Base-by-base conservation (phyloP, 1,284 basidiomycete species). In the Golubevia sp. region DNA sequence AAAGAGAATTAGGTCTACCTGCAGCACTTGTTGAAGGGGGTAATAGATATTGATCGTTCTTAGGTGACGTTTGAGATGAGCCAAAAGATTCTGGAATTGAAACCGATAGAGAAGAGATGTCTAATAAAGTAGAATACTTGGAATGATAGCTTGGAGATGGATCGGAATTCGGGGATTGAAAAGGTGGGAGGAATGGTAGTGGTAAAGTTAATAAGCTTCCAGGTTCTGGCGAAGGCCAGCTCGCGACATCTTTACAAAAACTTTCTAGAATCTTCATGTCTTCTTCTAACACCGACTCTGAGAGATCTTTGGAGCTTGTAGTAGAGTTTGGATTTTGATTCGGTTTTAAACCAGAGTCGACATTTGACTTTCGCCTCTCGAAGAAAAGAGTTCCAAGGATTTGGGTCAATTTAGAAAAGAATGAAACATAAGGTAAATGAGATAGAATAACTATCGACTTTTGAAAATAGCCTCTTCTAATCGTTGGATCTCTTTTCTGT, bases 361-460 rank as follows among this genome's bases (percentile, higher is more conserved):
- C n/a, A n/a, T n/a, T n/a, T n/a, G n/a, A n/a, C n/a, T n/a, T n/a
- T n/a, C n/a, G n/a, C n/a, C n/a, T 38, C 34, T 44, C 54, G 4
- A 30, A 34, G 23, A 55, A 55, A 5, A 55, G n/a, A 4, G 30
- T 2, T 2, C 79, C 79, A 5, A 82, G 55, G 1, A 63, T 59
- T 5, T 62, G 56, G 0, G 76, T 70, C 18, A 81, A 60, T 54
- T 79, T 64, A 55, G 51, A 58, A 55, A 82, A 80, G 6, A 82
- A 64, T 0, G 73, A 68, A 3, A 82, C 74, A 49, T 78, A 73
- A 8, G 80, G 80, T 4, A 82, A 63, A 49, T 82, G 79, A 13
- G 74, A 74, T 3, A 83, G 66, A 44, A 83, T 76, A 57, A 83
- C 79, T 56, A 83, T 64, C 1, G 79, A 82, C 52, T 83, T 83